Conservation (phyloP, 805 yeast genomes). For the Metschnikowia bowlesiae region DNA sequence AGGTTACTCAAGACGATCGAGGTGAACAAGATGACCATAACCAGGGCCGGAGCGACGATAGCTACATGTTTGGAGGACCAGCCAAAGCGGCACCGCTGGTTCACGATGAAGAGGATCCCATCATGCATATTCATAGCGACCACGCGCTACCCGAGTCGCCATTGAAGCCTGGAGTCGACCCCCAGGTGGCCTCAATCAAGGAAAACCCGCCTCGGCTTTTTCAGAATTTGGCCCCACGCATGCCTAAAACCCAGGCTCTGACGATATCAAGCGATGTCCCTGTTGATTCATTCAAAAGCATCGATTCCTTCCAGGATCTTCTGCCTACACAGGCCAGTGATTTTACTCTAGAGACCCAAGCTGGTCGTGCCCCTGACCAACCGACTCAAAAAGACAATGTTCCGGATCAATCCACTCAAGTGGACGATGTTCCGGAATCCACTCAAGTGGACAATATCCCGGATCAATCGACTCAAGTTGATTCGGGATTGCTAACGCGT, state of each 20-base stretch:
- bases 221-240: slow-evolving; percentile 27
- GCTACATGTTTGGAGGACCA: slow-evolving; percentile 18
- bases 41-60: slow-evolving; percentile 13
- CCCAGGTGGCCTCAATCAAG: slow-evolving; percentile 1
- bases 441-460: slow-evolving; percentile 15
- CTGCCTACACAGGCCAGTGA: slow-evolving; percentile 13
- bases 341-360: slow-evolving; percentile 3
- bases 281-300: neutral
- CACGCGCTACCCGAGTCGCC: slow-evolving; percentile 10
- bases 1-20: neutral
- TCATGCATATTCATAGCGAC: slow-evolving; percentile 16
- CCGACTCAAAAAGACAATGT: slow-evolving; percentile 15
- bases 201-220: slow-evolving; percentile 17
- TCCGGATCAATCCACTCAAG: neutral
- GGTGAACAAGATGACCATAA: slow-evolving; percentile 12
- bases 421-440: too few species aligned
- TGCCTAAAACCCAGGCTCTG: neutral
- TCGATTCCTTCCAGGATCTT: slow-evolving; percentile 20
- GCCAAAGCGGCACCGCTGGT: neutral
- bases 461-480: slow-evolving; percentile 7
- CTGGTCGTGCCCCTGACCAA: too few species aligned
- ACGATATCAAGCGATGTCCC: slow-evolving; percentile 1
- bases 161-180: slow-evolving; percentile 1
- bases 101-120: slow-evolving; percentile 11
- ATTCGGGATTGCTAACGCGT: slow-evolving; percentile 5